These are phyloP conservation scores for Phylloporus sp. DNA, from an alignment of 768 basidiomycete species.

Conservation along the genomic window DNA sequence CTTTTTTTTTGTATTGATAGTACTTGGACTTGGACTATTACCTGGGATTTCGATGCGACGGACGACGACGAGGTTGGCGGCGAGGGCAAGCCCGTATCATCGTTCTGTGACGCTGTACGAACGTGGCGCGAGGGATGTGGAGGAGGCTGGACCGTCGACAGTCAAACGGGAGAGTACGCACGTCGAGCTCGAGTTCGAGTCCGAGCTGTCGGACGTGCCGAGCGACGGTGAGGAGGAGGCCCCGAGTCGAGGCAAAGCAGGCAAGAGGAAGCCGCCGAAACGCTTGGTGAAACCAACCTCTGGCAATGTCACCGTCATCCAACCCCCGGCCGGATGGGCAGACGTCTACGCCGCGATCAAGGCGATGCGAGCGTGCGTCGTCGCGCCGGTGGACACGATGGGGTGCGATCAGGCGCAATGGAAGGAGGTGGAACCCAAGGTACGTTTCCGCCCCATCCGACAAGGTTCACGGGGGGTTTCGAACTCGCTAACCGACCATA, in stretches of 20 bases:
- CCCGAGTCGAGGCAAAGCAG: constrained; percentile 19
- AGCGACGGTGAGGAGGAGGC: neutral
- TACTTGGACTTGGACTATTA: too few relatives aligned
- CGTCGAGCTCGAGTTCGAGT: neutral
- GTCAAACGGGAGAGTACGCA: constrained; percentile 25
- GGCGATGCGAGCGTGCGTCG: constrained; percentile 63
- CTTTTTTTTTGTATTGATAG: too few relatives aligned
- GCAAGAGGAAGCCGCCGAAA: constrained; percentile 56
- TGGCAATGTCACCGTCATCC: too few relatives aligned
- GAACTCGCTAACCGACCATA: too few relatives aligned
- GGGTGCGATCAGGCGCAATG: constrained; percentile 71
- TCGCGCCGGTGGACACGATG: constrained; percentile 92
- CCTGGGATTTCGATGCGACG: constrained; percentile 27
- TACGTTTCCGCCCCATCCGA: too few relatives aligned
- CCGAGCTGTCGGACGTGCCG: too few relatives aligned
- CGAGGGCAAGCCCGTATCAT: constrained; percentile 42
- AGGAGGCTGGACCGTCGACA: constrained; percentile 15
- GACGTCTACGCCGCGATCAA: constrained; percentile 69
- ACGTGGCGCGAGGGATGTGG: constrained; percentile 1
- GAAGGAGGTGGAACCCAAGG: constrained; percentile 63
- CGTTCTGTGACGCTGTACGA: constrained; percentile 40
- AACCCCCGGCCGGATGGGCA: constrained; percentile 65
- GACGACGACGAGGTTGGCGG: constrained; percentile 33
- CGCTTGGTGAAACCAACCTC: too few relatives aligned
- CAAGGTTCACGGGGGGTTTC: too few relatives aligned